Evolutionary conservation across 768 basidiomycete genomes (phyloP).

Genomic region (Boletus vermiculosoides): DNA sequence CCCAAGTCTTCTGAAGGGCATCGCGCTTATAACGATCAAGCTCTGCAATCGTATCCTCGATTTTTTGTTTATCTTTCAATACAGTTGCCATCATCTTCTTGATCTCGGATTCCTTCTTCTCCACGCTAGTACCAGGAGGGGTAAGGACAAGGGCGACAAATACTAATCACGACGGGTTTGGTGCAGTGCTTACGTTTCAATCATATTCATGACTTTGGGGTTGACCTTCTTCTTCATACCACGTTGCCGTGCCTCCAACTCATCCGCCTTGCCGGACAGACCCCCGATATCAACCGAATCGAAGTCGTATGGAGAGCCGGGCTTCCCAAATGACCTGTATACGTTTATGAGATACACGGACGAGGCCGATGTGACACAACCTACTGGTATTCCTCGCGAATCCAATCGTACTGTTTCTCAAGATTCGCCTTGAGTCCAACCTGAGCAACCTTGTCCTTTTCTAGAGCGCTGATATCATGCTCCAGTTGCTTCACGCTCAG

Average conservation of each 20-base stretch:
- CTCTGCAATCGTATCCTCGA: constrained; percentile 89
- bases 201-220: constrained; percentile 93
- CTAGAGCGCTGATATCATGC: constrained; percentile 61
- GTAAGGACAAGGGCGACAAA: neutral
- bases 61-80: constrained; percentile 90
- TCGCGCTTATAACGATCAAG: constrained; percentile 94
- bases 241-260: constrained; percentile 75
- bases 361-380: constrained; percentile 29
- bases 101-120: constrained; percentile 86
- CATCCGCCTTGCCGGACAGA: constrained; percentile 62
- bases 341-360: neutral
- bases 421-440: constrained; percentile 53
- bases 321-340: constrained; percentile 77
- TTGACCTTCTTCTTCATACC: constrained; percentile 96
- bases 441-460: constrained; percentile 63
- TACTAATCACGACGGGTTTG: neutral
- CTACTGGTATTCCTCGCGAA: constrained; percentile 81
- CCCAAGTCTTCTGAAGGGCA: constrained; percentile 92
- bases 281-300: constrained; percentile 54
- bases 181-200: constrained; percentile 68
- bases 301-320: constrained; percentile 83
- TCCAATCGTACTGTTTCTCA: constrained; percentile 89
- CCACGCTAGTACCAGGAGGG: constrained; percentile 55
- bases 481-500: constrained; percentile 63
- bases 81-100: constrained; percentile 89